A percentile compares a stretch with the other conserved stretches of the same genome.
Conservation (phyloP, 768 basidiomycete genomes). For the Naematelia aurantialba region DNA sequence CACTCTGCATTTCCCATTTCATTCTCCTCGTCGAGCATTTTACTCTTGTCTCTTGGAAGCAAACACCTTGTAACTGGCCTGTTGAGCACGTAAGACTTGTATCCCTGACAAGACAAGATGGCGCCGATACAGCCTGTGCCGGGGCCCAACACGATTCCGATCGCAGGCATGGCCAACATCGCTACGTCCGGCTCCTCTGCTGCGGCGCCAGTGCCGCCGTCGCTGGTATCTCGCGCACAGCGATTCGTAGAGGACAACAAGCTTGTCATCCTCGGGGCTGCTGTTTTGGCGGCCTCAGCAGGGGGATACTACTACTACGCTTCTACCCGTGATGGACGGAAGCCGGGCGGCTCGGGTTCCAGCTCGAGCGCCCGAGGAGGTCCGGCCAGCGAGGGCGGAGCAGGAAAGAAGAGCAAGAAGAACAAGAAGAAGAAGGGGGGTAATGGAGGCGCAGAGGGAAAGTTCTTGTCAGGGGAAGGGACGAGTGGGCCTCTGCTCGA, state of each 20-base stretch:
- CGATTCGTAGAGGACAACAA: constrained; percentile 60
- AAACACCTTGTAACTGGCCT: too few species aligned
- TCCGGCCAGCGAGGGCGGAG: constrained; percentile 44
- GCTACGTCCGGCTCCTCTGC: constrained; percentile 6
- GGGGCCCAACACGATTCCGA: not conserved
- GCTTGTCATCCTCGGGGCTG: constrained; percentile 68
- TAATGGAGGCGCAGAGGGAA: constrained; percentile 55
- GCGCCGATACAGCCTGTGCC: constrained; percentile 11
- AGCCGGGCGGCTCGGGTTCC: constrained; percentile 27
- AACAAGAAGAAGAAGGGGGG: constrained; percentile 54
- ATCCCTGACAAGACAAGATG: constrained; percentile 8
- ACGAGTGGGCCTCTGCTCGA: constrained; percentile 73
- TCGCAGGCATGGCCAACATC: constrained; percentile 13
- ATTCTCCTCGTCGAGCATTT: too few species aligned
- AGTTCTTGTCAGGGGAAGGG: constrained; percentile 27
- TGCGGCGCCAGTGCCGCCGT: constrained; percentile 13
- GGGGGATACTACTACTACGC: constrained; percentile 65
- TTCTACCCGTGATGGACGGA: constrained; percentile 4
- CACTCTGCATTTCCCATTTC: too few species aligned
- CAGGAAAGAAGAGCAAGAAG: constrained; percentile 39
- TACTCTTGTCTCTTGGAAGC: too few species aligned
- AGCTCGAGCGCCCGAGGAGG: constrained; percentile 41
- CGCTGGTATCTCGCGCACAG: constrained; percentile 34
- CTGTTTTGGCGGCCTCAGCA: constrained; percentile 64
- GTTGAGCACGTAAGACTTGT: not conserved